A percentile compares a stretch with the other conserved stretches of the same genome.
Conservation (phyloP, 2,329 filamentous ascomycete genomes). For the Didymella keratinophila region DNA sequence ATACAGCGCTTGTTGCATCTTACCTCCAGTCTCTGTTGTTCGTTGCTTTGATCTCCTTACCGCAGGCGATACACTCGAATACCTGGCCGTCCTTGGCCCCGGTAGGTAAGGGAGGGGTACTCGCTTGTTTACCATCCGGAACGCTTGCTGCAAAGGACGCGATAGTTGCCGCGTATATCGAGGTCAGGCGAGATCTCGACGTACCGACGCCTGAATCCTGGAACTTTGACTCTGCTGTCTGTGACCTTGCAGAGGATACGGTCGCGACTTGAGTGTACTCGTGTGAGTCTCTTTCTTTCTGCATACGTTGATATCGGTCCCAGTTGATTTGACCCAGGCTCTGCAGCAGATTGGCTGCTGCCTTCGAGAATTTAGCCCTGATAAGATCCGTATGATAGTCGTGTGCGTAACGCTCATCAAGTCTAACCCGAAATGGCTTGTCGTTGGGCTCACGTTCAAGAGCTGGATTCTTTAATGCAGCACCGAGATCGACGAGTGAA, state of each 20-base stretch:
- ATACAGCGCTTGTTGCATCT: no score
- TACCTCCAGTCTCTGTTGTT: slow-evolving; percentile 3
- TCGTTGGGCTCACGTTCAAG: background rate
- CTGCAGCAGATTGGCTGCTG: background rate
- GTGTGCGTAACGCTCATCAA: background rate
- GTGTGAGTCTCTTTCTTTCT: background rate
- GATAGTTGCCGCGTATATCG: background rate
- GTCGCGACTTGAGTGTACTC: no score
- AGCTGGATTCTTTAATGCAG: background rate
- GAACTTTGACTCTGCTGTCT: background rate
- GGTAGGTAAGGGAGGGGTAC: slow-evolving; percentile 25
- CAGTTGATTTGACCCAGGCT: background rate
- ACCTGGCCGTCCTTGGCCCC: background rate
- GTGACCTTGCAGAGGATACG: no score
- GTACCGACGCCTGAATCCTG: background rate
- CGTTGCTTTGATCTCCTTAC: background rate
- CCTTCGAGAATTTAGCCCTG: background rate
- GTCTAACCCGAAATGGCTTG: background rate
- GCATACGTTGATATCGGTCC: background rate
- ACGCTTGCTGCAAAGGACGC: slow-evolving; percentile 5
- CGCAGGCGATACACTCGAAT: background rate
- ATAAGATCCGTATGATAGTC: background rate
- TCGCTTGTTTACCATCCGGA: slow-evolving; percentile 14
- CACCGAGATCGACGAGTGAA: background rate
- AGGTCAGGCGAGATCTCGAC: background rate